Evolutionary conservation across 305 asterid genomes (phyloP).

Genomic region (Fraxinus platypoda): DNA sequence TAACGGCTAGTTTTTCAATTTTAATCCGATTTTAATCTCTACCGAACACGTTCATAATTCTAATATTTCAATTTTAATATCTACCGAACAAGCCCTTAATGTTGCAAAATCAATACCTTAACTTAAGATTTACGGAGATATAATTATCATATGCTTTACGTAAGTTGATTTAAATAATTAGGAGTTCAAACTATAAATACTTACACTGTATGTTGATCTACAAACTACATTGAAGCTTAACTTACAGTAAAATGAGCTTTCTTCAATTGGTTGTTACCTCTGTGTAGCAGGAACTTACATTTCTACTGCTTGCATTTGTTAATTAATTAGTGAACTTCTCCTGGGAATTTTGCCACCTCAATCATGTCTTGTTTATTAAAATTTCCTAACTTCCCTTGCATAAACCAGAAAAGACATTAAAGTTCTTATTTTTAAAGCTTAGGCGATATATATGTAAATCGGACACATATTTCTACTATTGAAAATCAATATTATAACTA

Average conservation of each 20-base stretch:
- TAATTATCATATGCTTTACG: neutral
- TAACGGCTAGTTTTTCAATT: too few relatives aligned
- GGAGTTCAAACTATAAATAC: neutral
- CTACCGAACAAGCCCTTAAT: too few relatives aligned
- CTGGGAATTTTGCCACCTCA: neutral
- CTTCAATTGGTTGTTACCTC: constrained; percentile 1
- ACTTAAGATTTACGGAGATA: neutral
- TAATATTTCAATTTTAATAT: too few relatives aligned
- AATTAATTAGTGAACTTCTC: constrained; percentile 6
- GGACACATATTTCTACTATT: neutral
- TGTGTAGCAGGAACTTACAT: neutral
- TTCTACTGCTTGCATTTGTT: neutral
- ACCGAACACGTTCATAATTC: too few relatives aligned
- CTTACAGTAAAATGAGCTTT: constrained; percentile 1
- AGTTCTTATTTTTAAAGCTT: neutral
- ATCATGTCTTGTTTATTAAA: constrained; percentile 1
- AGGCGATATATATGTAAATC: neutral
- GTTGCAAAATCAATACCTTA: constrained; percentile 2
- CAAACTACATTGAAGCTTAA: constrained; percentile 1
- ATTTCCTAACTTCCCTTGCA: constrained; percentile 5
- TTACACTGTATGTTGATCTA: neutral
- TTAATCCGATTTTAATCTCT: too few relatives aligned
- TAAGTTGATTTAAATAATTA: constrained; percentile 7
- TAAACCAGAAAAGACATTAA: neutral
- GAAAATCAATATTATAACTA: neutral